Evolutionary conservation across 495 filamentous ascomycete genomes (phyloP), one percentile per base, ranked within the genome.

Genomic region (Penicillium ucsense): DNA sequence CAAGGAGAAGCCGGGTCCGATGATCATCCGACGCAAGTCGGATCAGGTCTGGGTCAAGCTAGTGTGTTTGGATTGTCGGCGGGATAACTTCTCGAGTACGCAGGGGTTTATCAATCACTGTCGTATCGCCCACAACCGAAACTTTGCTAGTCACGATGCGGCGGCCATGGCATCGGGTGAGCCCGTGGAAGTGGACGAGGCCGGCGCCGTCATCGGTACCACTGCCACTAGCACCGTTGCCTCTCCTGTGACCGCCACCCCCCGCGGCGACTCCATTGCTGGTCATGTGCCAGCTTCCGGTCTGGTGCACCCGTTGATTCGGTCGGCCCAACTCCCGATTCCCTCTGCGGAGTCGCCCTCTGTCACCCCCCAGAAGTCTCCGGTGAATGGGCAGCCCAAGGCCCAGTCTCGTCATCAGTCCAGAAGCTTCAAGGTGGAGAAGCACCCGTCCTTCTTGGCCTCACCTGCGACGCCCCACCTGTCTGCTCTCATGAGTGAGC

Each of bases 31-130:
- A 50, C 75, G 81, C 51, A 75, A 76, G 38, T 76, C 75, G 39
- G 81, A 85, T 59, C 73, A 74, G 28, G 63, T 79, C 40, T 56
- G 75, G 51, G 82, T 85, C 35, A 94, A 94, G 65, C 76, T 97
- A 39, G 81, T 91, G 42, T 98, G 92, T 67, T 72, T 89, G 43
- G 85, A 92, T 59, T 98, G 92, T 58, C 78, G 86, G 37, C 74
- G 88, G 46, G 84, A 84, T 66, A 85, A 96, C 61, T 97, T 96
- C 63, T 89, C 85, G 38, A 95, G 89, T 64, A 88, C 88, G 1
- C 92, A 98, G 63, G 92, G 92, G 3, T 97, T 98, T 59, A 91
- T 98, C 70, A 98, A 98, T 55, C 92, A 98, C 57, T 96, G 89
- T 57, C 89, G 92, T 37, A 96, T 98, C 47, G 88, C 90, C 6